Conservation (phyloP, 257 asterid genomes). For the Euphrasia confusa region DNA sequence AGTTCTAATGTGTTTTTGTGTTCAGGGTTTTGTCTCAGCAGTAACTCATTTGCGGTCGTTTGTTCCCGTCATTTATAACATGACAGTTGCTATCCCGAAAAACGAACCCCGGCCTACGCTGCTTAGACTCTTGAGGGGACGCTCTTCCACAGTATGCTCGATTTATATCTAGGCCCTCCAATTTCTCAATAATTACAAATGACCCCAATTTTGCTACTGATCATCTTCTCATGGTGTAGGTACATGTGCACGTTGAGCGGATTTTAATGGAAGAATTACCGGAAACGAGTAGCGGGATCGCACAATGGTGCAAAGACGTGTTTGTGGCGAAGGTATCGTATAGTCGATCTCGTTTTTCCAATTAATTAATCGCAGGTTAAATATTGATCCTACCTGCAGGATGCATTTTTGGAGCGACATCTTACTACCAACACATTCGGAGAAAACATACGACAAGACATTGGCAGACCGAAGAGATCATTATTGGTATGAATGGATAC, state of each 20-base stretch:
- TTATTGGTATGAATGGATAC: conserved; percentile 40
- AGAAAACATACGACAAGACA: conserved; percentile 34
- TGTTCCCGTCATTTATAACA: conserved; percentile 66
- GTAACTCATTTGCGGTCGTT: conserved; percentile 56
- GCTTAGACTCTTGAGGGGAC: conserved; percentile 64
- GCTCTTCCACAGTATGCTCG: conserved; percentile 61
- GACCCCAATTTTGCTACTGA: too few species aligned
- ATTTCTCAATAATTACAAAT: too few species aligned
- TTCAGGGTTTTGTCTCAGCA: conserved; percentile 82
- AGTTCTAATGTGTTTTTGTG: conserved; percentile 13
- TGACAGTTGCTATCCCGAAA: conserved; percentile 73
- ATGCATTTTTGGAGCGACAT: conserved; percentile 68
- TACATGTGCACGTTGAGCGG: conserved; percentile 72
- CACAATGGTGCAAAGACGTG: conserved; percentile 89
- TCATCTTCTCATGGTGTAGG: conserved; percentile 34
- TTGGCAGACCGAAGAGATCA: conserved; percentile 61
- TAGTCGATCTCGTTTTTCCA: too few species aligned
- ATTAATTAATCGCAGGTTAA: too few species aligned
- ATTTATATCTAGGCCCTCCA: too few species aligned
- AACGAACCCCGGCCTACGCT: conserved; percentile 66
- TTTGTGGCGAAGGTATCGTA: conserved; percentile 63
- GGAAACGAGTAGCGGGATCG: conserved; percentile 54
- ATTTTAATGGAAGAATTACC: conserved; percentile 66
- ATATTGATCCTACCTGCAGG: conserved; percentile 33
- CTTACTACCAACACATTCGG: conserved; percentile 59